Evolutionary conservation across 805 yeast species (phyloP), one percentile per base, ranked within the genome.

Genomic region (Ascoidea asiatica): DNA sequence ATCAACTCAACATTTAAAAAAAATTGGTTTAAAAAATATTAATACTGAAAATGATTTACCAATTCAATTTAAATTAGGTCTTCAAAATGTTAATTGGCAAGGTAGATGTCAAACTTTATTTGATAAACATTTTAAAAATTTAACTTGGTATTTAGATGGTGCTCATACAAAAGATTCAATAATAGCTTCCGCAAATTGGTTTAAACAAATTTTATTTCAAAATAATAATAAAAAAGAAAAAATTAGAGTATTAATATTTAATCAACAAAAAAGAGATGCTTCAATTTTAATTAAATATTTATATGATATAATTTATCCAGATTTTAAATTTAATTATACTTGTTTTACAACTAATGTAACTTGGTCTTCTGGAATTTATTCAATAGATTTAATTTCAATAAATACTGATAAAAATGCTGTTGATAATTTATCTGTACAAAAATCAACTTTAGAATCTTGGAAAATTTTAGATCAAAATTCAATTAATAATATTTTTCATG

Each of bases 121-220:
- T 5, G 70, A 65, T 20, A 65, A 66, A 21, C 61, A 64, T 15
- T 64, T 66, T 20, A 65, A 58, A 2, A 58, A 62, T 2, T 62
- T 81, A 17, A 73, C 72, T n/a, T 92, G 96, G 95, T 79, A 64
- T 50, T 63, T 90, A 15, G 99, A 92, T 63, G 99, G 99, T 18
- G 97, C 98, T 0, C 99, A 92, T 55, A 92, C 98, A 0, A 64
- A 72, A 40, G 99, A 92, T 55, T 84, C 95, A 47, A 74, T 94
- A 20, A 68, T 69, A 23, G 94, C 79, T n/a, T 84, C 96, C 0
- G 71, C 90, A 0, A 63, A 62, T 7, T 92, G 99, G 99, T 86
- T 81, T 53, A 62, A 61, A 7, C 64, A 61, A 36, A 19, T 50
- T 47, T 2, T 43, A 39, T 2, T 38, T 45, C 3, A 48, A 58